These are phyloP conservation scores for Hypoxylon perforatum DNA, from an alignment of 495 filamentous ascomycete species.

Conservation along the genomic window DNA sequence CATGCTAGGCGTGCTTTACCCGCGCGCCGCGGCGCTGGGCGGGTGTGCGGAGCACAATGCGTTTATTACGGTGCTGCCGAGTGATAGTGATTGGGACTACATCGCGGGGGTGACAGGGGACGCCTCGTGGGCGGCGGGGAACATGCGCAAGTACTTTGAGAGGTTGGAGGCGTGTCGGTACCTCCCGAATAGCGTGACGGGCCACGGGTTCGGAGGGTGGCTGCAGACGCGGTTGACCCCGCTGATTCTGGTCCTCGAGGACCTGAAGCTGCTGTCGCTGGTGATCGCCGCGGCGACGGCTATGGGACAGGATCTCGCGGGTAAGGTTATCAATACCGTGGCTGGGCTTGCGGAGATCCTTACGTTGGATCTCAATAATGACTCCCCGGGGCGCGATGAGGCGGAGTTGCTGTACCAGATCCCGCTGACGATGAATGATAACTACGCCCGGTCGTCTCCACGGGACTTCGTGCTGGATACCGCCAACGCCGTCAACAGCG, in stretches of 20 bases:
- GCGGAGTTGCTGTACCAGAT: constrained; percentile 58
- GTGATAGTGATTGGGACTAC: constrained; percentile 57
- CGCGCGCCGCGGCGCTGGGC: constrained; percentile 56
- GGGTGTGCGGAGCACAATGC: constrained; percentile 63
- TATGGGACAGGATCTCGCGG: constrained; percentile 46
- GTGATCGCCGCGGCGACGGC: constrained; percentile 54
- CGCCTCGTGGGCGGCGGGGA: constrained; percentile 52
- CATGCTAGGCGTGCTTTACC: constrained; percentile 54
- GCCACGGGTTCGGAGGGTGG: constrained; percentile 66
- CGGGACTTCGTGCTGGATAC: constrained; percentile 55
- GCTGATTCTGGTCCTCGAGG: constrained; percentile 55
- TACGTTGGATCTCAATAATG: constrained; percentile 56
- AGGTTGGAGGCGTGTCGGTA: constrained; percentile 65
- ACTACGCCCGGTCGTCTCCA: constrained; percentile 48
- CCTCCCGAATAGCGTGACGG: constrained; percentile 55
- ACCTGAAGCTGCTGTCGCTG: constrained; percentile 56
- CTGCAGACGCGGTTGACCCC: constrained; percentile 55
- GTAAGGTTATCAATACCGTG: constrained; percentile 44
- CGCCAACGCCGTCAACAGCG: constrained; percentile 56
- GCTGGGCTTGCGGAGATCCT: constrained; percentile 53
- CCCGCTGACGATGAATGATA: constrained; percentile 49
- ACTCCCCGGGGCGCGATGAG: constrained; percentile 50
- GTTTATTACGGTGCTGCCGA: constrained; percentile 53
- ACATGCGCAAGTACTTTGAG: constrained; percentile 61
- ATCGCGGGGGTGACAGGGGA: constrained; percentile 60